phyloP scores from a whole-genome alignment of 106 monocot genomes.

The Phalaenopsis aphrodite region DNA sequence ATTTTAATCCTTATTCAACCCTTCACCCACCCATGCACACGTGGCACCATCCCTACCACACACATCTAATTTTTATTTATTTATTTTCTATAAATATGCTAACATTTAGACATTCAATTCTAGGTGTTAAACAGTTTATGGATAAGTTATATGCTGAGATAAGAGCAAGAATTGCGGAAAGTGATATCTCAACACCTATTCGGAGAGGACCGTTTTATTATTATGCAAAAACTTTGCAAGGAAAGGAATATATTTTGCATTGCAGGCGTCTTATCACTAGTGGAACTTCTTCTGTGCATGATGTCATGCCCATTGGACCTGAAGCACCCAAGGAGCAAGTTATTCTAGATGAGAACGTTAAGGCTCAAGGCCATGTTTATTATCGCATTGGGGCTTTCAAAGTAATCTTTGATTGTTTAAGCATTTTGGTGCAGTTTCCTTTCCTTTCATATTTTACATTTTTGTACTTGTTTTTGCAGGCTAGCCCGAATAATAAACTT shows the following conservation, averaged over 20 bases:
- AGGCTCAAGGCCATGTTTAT: conserved; percentile 66
- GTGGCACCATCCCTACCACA: neutral
- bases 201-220: conserved; percentile 91
- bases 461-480: conserved; percentile 9
- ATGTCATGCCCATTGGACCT: conserved; percentile 75
- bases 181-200: conserved; percentile 68
- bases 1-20: neutral
- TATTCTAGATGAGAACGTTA: conserved; percentile 94
- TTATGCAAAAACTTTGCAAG: conserved; percentile 59
- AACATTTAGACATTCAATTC: neutral
- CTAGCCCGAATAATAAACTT: conserved; percentile 73
- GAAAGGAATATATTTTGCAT: conserved; percentile 92
- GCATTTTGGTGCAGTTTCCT: neutral
- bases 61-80: neutral
- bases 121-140: conserved; percentile 67
- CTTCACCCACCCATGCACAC: no score
- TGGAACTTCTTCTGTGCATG: conserved; percentile 51
- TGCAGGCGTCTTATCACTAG: conserved; percentile 55
- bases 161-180: conserved; percentile 91
- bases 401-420: conserved; percentile 22
- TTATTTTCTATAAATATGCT: neutral
- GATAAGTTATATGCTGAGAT: conserved; percentile 75
- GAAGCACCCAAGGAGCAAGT: conserved; percentile 75
- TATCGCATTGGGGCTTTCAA: conserved; percentile 79
- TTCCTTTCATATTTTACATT: neutral